Percentiles rank a stretch among this genome's conserved stretches.
phyloP scores from a whole-genome alignment of 2,329 filamentous ascomycete genomes.

The Talaromyces sp. region DNA sequence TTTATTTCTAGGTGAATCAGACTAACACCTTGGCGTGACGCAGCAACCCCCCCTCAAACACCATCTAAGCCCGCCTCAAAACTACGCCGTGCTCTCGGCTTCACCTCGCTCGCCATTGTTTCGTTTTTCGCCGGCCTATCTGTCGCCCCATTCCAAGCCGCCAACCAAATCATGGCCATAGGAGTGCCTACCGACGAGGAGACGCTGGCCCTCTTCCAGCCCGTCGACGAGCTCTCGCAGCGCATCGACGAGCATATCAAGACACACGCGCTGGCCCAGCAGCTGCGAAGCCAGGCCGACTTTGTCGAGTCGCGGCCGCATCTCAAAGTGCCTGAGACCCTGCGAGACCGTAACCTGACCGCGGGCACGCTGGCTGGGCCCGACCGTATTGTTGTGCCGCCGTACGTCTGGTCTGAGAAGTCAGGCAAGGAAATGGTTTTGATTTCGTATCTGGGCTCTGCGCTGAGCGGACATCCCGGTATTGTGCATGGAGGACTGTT shows the following conservation, averaged over 20 bases:
- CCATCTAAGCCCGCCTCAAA: slow-evolving; percentile 19
- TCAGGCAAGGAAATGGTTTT: slow-evolving; percentile 64
- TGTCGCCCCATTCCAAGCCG: slow-evolving; percentile 21
- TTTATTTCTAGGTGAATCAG: too few relatives aligned
- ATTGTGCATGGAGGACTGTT: slow-evolving; percentile 87
- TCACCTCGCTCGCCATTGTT: slow-evolving; percentile 28
- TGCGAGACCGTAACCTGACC: slow-evolving; percentile 72
- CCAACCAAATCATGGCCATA: slow-evolving; percentile 28
- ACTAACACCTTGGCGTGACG: too few relatives aligned
- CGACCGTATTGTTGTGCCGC: slow-evolving; percentile 72
- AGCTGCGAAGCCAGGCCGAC: slow-evolving; percentile 60
- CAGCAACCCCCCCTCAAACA: too few relatives aligned
- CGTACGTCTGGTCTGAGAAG: slow-evolving; percentile 67
- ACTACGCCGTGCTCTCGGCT: slow-evolving; percentile 30
- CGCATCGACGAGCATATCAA: slow-evolving; percentile 69
- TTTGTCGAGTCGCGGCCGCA: slow-evolving; percentile 77
- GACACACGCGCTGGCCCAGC: slow-evolving; percentile 65
- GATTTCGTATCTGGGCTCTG: slow-evolving; percentile 69
- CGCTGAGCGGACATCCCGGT: slow-evolving; percentile 82
- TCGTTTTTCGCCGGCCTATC: slow-evolving; percentile 26
- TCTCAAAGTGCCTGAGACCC: slow-evolving; percentile 69
- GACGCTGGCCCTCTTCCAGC: slow-evolving; percentile 60
- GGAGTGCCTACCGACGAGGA: slow-evolving; percentile 62
- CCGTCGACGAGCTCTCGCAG: slow-evolving; percentile 45
- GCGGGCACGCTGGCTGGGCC: slow-evolving; percentile 71